Percentiles rank a stretch among this genome's conserved stretches.
These are phyloP conservation scores for Euphorbia peplus DNA, from an alignment of 345 rosid species.

Conservation along the genomic window DNA sequence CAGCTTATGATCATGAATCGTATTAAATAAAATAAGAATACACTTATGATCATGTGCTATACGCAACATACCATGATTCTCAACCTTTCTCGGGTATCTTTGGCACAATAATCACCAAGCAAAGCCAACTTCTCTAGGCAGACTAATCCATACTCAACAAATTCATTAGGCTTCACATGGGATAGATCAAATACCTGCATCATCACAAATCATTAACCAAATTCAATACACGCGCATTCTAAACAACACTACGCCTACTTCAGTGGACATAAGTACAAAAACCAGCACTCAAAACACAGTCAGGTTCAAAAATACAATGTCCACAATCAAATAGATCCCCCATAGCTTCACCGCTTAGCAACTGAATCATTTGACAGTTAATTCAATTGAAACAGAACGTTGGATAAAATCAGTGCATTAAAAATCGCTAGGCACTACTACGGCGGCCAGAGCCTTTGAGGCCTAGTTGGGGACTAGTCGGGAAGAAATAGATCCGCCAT, in stretches of 20 bases:
- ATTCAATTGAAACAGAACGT: background rate
- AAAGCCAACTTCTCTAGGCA: conserved; percentile 72
- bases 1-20: no score
- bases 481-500: background rate
- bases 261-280: background rate
- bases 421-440: no score
- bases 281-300: background rate
- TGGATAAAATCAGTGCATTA: no score
- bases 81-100: conserved; percentile 68
- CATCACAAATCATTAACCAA: conserved; percentile 4
- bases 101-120: conserved; percentile 72
- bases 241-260: background rate
- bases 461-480: no score
- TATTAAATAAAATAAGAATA: background rate
- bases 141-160: conserved; percentile 74
- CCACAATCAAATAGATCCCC: no score
- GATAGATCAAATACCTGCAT: conserved; percentile 79
- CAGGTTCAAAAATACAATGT: no score
- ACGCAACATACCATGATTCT: conserved; percentile 69
- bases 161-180: conserved; percentile 76
- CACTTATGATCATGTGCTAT: background rate
- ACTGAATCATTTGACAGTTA: background rate
- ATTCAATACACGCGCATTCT: conserved; percentile 8
- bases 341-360: no score
- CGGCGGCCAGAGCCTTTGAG: no score